Evolutionary conservation across 495 filamentous ascomycete species (phyloP), one percentile per base, ranked within the genome.

Genomic region (Penicillium cosmopolitanum): DNA sequence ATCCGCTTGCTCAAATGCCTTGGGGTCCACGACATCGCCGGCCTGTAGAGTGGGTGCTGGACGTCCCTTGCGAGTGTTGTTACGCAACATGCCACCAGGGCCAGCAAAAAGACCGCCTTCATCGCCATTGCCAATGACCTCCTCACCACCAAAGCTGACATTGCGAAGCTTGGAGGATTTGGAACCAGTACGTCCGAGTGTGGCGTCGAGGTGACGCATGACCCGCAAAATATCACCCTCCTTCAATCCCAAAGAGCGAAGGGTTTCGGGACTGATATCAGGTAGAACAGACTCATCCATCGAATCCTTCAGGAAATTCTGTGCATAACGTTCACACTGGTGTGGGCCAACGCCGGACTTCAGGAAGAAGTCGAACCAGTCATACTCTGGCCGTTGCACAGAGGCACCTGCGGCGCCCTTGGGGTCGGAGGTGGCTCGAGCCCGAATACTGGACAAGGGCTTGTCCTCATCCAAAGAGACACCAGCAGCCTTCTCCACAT

Each of bases 311-410:
- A 82, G 66, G 65, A 99, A 98, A 10, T 90, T 90, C 66, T 90
- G 87, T 6, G 95, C 87, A 69, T 99, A 99, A 40, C 96, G 84
- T 72, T 97, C 93, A 73, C 95, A 98, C 46, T 95, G 88, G 64
- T 93, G 89, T 35, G 91, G 89, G 55, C 90, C 89, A 57, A 98
- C 91, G 33, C 96, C 95, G 69, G 93, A 92, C 56, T 86, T 83
- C 21, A 99, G 78, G 80, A 99, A 99, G 76, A 99, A 98, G 63
- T 97, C 91, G 68, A 98, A 99, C 95, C 95, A 99, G 71, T 99
- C 95, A 67, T 98, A 96, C 44, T 93, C 87, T 63, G 64, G 74
- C 64, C 73, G 71, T 55, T 88, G 79, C 40, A 90, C 76, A 23
- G 81, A 78, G 25, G 82, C 84, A 51, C 86, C 85, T 23, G 82